Conservation (phyloP, 306 rosid species). For the Trifolium pratense region DNA sequence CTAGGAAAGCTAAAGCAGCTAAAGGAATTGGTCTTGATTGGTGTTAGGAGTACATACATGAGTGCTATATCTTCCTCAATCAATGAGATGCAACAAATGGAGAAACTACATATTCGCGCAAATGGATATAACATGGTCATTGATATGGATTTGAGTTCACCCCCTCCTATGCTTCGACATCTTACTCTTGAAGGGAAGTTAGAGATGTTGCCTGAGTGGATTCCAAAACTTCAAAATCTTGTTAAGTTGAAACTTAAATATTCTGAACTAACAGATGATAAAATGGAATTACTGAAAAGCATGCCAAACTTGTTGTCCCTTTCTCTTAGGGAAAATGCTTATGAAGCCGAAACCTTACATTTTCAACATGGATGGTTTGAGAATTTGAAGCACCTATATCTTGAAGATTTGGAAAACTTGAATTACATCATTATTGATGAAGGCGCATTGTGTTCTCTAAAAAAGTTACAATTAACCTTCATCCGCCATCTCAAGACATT, state of each 20-base stretch:
- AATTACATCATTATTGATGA: not conserved
- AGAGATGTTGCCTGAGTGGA: not conserved
- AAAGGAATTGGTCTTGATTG: not conserved
- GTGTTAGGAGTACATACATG: not conserved
- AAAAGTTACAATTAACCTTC: not conserved
- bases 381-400: not conserved
- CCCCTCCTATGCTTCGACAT: not conserved
- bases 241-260: not conserved
- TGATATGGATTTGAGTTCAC: not conserved
- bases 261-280: not conserved
- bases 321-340: not conserved
- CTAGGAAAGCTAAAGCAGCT: not conserved
- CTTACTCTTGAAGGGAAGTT: not conserved
- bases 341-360: slow-evolving; percentile 3
- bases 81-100: slow-evolving; percentile 6
- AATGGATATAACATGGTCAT: not conserved
- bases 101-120: not conserved
- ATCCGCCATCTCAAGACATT: not conserved
- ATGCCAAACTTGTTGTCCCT: not conserved
- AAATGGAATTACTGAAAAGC: not conserved
- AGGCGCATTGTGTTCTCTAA: not conserved
- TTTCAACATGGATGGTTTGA: not conserved
- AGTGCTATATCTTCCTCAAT: not conserved
- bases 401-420: not conserved
- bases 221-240: slow-evolving; percentile 4